phyloP scores from a whole-genome alignment of 2,329 filamentous ascomycete species.

The Neofusicoccum sp. region DNA sequence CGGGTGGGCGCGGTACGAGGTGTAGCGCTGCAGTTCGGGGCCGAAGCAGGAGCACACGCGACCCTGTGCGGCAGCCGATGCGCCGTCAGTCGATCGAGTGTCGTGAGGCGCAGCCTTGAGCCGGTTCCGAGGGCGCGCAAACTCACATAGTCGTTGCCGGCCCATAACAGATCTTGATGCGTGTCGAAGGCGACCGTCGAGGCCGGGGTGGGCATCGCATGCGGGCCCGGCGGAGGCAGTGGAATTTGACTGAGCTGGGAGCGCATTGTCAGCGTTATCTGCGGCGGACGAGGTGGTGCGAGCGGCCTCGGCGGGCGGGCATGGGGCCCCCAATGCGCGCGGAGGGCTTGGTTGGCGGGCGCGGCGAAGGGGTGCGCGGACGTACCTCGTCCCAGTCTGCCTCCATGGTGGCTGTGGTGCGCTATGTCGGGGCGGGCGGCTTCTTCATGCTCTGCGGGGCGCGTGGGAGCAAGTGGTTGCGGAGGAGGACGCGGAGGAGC shows the following conservation, averaged over 20 bases:
- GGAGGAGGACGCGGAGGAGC: slow-evolving; percentile 11
- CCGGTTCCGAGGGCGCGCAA: background rate
- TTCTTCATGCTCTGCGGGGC: slow-evolving; percentile 17
- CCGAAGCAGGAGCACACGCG: slow-evolving; percentile 88
- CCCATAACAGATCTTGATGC: slow-evolving; percentile 87
- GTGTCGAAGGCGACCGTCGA: slow-evolving; percentile 88
- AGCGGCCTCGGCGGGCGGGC: background rate
- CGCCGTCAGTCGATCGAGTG: background rate
- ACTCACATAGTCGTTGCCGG: slow-evolving; percentile 84
- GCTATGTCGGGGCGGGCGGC: slow-evolving; percentile 7
- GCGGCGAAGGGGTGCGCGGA: background rate
- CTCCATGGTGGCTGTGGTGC: slow-evolving; percentile 45
- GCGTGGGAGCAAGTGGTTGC: background rate
- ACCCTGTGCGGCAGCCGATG: slow-evolving; percentile 59
- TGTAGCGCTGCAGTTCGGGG: slow-evolving; percentile 83
- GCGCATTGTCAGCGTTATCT: slow-evolving; percentile 4
- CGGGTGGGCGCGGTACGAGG: slow-evolving; percentile 81
- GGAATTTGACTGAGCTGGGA: slow-evolving; percentile 76
- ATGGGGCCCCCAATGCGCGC: background rate
- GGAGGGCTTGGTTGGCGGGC: background rate
- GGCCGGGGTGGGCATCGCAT: slow-evolving; percentile 69
- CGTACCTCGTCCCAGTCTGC: slow-evolving; percentile 56
- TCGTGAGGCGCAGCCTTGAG: background rate
- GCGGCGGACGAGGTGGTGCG: background rate
- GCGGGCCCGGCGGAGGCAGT: slow-evolving; percentile 74